phyloP scores from a whole-genome alignment of 176 grass and related monocot species.

The Calamus simplicifolius region DNA sequence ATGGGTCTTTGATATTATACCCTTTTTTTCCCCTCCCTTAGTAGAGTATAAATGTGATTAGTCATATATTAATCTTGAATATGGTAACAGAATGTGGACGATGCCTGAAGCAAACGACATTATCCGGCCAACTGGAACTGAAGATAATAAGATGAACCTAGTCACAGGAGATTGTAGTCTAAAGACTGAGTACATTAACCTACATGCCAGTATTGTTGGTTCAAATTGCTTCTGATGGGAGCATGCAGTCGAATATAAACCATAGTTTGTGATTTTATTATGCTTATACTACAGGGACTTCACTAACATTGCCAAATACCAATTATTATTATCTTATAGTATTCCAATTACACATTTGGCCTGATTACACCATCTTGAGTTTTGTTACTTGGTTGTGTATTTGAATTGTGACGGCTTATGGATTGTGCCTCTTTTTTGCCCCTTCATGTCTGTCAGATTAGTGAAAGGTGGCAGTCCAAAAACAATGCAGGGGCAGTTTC shows the following conservation, averaged over 20 bases:
- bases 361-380: too few species aligned
- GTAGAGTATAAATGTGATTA: too few species aligned
- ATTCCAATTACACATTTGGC: too few species aligned
- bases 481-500: conserved; percentile 36
- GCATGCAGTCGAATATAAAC: too few species aligned
- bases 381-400: too few species aligned
- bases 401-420: too few species aligned
- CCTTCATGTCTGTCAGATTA: conserved; percentile 19
- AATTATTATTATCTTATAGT: too few species aligned
- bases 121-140: conserved; percentile 8
- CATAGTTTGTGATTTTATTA: background rate
- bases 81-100: conserved; percentile 8
- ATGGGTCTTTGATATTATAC: too few species aligned
- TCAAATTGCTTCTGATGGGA: too few species aligned
- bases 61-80: too few species aligned
- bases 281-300: background rate
- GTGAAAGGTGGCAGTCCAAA: conserved; percentile 19
- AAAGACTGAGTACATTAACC: background rate
- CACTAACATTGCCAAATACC: too few species aligned
- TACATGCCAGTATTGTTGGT: background rate
- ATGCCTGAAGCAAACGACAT: conserved; percentile 25
- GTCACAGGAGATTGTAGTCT: conserved; percentile 2
- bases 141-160: conserved; percentile 3
- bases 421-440: background rate
- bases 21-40: too few species aligned